Conservation (phyloP, 768 basidiomycete species). For the Lactarius hatsudake region DNA sequence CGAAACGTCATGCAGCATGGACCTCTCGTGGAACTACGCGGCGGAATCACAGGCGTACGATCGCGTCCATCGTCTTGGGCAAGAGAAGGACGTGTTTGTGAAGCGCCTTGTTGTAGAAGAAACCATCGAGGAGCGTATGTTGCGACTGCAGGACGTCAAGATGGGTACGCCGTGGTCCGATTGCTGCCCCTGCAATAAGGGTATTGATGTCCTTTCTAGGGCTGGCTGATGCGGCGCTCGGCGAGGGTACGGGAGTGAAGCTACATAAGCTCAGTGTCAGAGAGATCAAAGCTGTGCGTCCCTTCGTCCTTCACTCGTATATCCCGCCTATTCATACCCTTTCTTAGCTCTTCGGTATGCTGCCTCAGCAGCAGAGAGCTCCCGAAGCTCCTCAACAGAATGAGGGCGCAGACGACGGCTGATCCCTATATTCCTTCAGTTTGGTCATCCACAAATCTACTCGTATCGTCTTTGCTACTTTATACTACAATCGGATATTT, state of each 20-base stretch:
- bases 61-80: constrained; percentile 67
- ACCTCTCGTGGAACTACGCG: constrained; percentile 73
- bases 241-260: constrained; percentile 61
- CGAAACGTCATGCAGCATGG: constrained; percentile 46
- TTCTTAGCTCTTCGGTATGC: constrained; percentile 34
- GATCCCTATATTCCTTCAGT: not conserved
- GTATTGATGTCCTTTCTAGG: constrained; percentile 34
- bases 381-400: not conserved
- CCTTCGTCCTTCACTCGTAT: not conserved
- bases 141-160: constrained; percentile 67
- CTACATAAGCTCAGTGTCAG: constrained; percentile 65
- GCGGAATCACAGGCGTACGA: constrained; percentile 63
- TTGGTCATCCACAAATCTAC: not conserved
- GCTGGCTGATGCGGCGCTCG: constrained; percentile 66
- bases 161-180: constrained; percentile 38
- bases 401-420: not conserved
- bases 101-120: constrained; percentile 64
- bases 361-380: not conserved
- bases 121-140: constrained; percentile 77
- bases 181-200: not conserved
- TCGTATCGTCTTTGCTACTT: not conserved
- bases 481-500: constrained; percentile 1
- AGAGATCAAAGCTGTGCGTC: constrained; percentile 58
- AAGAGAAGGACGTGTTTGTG: constrained; percentile 64
- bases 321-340: not conserved